phyloP scores from a whole-genome alignment of 495 filamentous ascomycete genomes.

The Apodospora peruviana region DNA sequence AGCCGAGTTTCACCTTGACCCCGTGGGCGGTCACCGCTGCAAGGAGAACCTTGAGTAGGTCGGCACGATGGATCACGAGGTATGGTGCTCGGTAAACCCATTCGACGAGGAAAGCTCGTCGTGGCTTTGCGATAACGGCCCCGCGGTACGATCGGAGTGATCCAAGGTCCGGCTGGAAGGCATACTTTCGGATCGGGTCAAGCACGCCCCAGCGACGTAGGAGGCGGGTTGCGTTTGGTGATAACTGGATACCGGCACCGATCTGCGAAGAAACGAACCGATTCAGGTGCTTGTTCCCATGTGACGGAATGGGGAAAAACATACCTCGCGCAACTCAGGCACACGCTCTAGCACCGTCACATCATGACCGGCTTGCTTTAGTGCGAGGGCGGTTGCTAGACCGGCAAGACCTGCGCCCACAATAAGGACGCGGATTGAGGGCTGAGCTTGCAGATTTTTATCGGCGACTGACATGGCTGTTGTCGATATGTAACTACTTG shows the following conservation, averaged over 20 bases:
- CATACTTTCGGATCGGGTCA: constrained; percentile 13
- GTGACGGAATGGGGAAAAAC: neutral
- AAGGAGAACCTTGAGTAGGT: constrained; percentile 46
- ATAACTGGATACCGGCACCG: constrained; percentile 54
- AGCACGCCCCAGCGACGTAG: constrained; percentile 36
- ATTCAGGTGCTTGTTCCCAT: neutral
- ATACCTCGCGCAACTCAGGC: constrained; percentile 44
- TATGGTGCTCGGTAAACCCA: constrained; percentile 30
- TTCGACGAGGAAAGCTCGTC: neutral
- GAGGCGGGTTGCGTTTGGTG: constrained; percentile 45
- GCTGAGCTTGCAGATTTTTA: neutral
- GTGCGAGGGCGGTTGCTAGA: constrained; percentile 55
- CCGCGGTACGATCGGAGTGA: constrained; percentile 28
- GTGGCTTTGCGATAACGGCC: constrained; percentile 30
- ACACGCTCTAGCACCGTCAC: constrained; percentile 56
- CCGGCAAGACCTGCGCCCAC: constrained; percentile 63
- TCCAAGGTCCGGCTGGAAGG: constrained; percentile 18
- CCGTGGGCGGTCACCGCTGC: constrained; percentile 45
- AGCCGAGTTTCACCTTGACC: constrained; percentile 38
- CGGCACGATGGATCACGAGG: constrained; percentile 52
- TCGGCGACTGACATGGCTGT: neutral
- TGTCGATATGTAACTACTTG: too few relatives aligned
- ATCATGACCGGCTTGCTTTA: constrained; percentile 49
- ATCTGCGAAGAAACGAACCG: too few relatives aligned
- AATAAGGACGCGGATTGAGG: constrained; percentile 21